Percentiles rank a stretch among this genome's conserved stretches.
Conservation (phyloP, 225 moss, liverwort and hornwort genomes). For the Physcomitrium patens region DNA sequence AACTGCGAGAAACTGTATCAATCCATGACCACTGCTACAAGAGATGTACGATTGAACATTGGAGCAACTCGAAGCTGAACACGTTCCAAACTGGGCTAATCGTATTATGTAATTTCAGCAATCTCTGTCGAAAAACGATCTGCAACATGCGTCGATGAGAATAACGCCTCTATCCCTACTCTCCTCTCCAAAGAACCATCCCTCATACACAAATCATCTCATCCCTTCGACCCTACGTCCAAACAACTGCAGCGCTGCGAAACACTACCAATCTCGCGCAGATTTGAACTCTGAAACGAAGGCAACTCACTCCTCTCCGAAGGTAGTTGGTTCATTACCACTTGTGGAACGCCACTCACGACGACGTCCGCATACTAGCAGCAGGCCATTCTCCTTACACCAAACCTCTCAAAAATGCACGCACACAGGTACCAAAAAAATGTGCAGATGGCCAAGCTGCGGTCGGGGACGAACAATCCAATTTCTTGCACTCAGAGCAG, state of each 20-base stretch:
- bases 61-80: background rate
- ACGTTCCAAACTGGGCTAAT: background rate
- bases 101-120: background rate
- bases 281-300: background rate
- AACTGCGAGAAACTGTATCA: background rate
- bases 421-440: background rate
- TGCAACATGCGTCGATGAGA: background rate
- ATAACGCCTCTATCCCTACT: background rate
- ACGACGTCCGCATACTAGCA: background rate
- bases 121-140: background rate
- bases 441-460: background rate
- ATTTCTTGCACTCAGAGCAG: background rate
- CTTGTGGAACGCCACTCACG: background rate
- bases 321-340: conserved; percentile 2
- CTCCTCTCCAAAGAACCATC: background rate
- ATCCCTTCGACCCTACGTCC: background rate
- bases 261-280: conserved; percentile 9
- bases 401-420: background rate
- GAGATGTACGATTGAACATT: background rate
- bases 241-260: background rate
- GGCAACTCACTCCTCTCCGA: background rate
- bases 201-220: background rate
- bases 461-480: background rate
- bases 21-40: background rate
- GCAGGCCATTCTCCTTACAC: background rate